Percentiles rank a stretch among this genome's conserved stretches.
phyloP scores from a whole-genome alignment of 352 stramenopile species.

The Blastocystis sp. region DNA sequence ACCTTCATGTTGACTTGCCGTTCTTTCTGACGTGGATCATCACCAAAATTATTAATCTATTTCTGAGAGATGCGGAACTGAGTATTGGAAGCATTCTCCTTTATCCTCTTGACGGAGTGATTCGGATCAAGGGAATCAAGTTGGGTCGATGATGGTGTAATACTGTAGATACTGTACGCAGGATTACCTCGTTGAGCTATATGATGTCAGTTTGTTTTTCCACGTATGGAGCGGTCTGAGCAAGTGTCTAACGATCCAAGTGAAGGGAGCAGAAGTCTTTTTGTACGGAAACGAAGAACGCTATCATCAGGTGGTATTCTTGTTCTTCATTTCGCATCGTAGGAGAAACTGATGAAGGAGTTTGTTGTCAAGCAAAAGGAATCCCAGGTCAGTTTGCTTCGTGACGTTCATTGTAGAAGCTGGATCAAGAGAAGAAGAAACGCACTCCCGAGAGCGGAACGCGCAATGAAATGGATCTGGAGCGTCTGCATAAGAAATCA shows the following conservation, averaged over 20 bases:
- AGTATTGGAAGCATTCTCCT: conserved; percentile 24
- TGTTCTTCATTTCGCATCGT: background rate
- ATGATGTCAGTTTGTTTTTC: conserved; percentile 41
- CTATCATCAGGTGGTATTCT: conserved; percentile 21
- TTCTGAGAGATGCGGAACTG: conserved; percentile 22
- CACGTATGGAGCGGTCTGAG: conserved; percentile 26
- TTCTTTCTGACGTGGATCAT: conserved; percentile 30
- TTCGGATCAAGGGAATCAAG: conserved; percentile 20
- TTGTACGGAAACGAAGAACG: conserved; percentile 32
- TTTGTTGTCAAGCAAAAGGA: conserved; percentile 42
- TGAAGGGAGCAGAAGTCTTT: conserved; percentile 31
- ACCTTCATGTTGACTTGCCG: conserved; percentile 30
- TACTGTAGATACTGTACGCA: conserved; percentile 34
- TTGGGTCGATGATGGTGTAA: background rate
- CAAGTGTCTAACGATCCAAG: conserved; percentile 41
- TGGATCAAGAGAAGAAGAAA: conserved; percentile 34
- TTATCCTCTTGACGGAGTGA: conserved; percentile 41
- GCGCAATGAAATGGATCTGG: background rate
- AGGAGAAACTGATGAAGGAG: conserved; percentile 48
- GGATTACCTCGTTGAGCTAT: conserved; percentile 25
- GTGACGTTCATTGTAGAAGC: background rate
- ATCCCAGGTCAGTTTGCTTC: background rate
- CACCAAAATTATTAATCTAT: conserved; percentile 44
- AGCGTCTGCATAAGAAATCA: background rate
- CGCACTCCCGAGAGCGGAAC: background rate